These are phyloP conservation scores for Rhodotorula diobovata DNA, from an alignment of 768 basidiomycete genomes.

Conservation along the genomic window DNA sequence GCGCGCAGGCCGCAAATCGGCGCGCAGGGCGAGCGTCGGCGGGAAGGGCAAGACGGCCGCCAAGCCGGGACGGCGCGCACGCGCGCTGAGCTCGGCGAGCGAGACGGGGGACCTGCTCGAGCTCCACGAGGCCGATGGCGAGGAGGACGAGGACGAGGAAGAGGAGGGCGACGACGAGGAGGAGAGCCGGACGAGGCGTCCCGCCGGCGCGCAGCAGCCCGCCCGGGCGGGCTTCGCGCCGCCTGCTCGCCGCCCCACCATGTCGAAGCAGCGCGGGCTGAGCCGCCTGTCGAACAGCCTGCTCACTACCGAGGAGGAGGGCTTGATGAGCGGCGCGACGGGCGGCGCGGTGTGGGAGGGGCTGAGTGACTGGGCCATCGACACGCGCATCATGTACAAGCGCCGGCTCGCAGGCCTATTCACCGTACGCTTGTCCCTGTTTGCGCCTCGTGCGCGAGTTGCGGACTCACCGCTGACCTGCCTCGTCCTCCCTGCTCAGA, in stretches of 20 bases:
- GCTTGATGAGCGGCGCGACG: neutral
- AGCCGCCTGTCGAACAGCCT: slow-evolving; percentile 42
- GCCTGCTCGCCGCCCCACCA: slow-evolving; percentile 53
- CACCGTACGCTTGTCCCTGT: slow-evolving; percentile 54
- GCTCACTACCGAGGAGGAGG: slow-evolving; percentile 2
- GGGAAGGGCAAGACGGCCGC: neutral
- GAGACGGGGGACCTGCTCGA: slow-evolving; percentile 32
- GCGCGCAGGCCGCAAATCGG: slow-evolving; percentile 20
- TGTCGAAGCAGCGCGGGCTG: slow-evolving; percentile 57
- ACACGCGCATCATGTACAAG: slow-evolving; percentile 53
- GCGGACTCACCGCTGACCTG: neutral
- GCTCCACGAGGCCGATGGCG: slow-evolving; percentile 43
- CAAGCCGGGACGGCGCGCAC: neutral
- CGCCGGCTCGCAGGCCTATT: slow-evolving; percentile 78
- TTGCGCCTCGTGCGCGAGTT: neutral
- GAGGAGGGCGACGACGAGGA: neutral
- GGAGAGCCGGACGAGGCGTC: neutral
- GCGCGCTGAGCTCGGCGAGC: slow-evolving; percentile 10
- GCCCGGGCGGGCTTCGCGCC: neutral
- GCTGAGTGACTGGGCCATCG: slow-evolving; percentile 39
- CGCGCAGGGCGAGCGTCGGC: neutral
- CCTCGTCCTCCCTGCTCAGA: neutral
- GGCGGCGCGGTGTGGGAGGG: slow-evolving; percentile 10
- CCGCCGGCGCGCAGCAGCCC: neutral
- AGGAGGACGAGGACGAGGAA: neutral